Evolutionary conservation across 768 basidiomycete genomes (phyloP), one percentile per base, ranked within the genome.

Genomic region (Clathrus columnatus): DNA sequence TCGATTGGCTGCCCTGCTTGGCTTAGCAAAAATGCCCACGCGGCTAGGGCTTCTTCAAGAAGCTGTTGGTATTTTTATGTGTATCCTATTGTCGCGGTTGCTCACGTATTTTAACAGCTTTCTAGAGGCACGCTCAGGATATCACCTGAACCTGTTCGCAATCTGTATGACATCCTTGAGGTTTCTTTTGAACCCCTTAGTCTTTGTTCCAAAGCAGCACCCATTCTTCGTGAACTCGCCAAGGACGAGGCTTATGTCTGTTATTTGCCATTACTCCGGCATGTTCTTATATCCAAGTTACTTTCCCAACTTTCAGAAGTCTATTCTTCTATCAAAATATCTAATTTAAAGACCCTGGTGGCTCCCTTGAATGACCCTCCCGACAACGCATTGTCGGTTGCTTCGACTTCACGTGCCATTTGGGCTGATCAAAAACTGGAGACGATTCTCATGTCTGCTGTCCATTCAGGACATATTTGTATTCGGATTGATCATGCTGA

Each of bases 361-460:
- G 77, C 80, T 0, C 93, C 95, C 42, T 73, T 91, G 18, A 77
- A 76, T 52, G 80, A 79, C 11, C 72, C 73, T 1, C 77, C 73
- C 5, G 64, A 79, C 30, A 72, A 77, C 32, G 75, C 74, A 4
- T 70, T 74, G 17, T 62, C 55, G 27, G 62, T 54, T 46, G n/a
- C 58, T 51, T 4, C 54, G 18, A 17, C 1, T 11, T 16, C 18
- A 17, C 23, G 17, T 8, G 45, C 26, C 4, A 26, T 28, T 14
- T 55, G 54, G 54, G 54, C 46, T 21, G 48, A 48, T n/a, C 83
- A 85, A 58, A 83, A 86, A 66, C 75, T 85, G 60, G 92, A 98
- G 70, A 86, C 87, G 4, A 97, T 95, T 69, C 73, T 98, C 60
- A 95, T 96, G 88, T 84, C 86, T 30, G 91, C 91, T 57, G 90